Base-by-base conservation (phyloP, 108 stramenopile species). In the Cyclotella atomus region DNA sequence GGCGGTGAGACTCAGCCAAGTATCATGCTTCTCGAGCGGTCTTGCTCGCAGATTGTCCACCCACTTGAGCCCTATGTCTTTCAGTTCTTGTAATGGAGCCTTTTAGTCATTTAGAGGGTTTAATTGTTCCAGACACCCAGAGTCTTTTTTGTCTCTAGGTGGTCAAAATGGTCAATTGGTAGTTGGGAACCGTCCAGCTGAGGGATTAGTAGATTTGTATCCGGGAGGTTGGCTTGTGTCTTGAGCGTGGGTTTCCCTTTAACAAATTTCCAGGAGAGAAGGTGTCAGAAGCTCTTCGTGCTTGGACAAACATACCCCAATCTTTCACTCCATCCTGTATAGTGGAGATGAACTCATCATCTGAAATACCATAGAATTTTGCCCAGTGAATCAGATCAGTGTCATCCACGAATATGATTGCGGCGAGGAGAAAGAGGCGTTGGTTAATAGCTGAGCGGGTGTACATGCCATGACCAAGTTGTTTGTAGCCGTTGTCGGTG, bases 191-290 rank as follows among this genome's bases (percentile, higher is more conserved):
- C 49, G n/a, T 50, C 49, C 4, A 17, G 9, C n/a, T 50, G 49
- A 4, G 49, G 49, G n/a, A 50, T 50, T 4, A 17, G 9, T 4
- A 50, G 16, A 17, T n/a, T 4, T n/a, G 8, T 8, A 17, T 50
- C 16, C n/a, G n/a, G 9, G 49, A 50, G 49, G 4, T 50, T 17
- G 19, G 9, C 14, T 4, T 19, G 8, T 8, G 49, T 50, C 49
- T 50, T 50, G 49, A 50, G 49, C 4, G 16, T n/a, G 9, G 49
- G 16, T 50, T 50, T 50, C 4, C 49, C 49, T n/a, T 50, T 50
- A 4, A n/a, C n/a, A 50, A 50, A 50, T n/a, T 50, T 50, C 49
- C 49, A 50, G 19, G 49, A 50, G 15, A 50, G n/a, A 20, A 50
- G 49, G 49, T 50, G n/a, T 4, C 19, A 50, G 49, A 50, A 50